Base-by-base conservation (phyloP, 2,329 filamentous ascomycete genomes). In the Amauroascus niger region DNA sequence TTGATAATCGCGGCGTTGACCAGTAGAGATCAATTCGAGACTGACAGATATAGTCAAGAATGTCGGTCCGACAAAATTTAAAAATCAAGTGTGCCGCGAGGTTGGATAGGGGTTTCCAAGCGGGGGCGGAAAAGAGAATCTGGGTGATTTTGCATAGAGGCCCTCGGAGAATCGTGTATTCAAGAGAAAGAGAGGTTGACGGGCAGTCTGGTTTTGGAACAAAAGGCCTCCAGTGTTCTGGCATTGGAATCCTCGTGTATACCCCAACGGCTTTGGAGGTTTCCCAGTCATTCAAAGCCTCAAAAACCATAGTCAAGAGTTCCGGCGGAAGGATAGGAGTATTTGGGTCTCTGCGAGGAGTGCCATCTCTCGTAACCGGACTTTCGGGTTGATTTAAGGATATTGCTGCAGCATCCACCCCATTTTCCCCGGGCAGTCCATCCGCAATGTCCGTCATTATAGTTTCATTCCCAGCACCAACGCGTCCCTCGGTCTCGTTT, bases 11-110 rank as follows among this genome's bases (percentile, higher is more conserved):
- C 65, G 90, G 90, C 28, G 90, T 93, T 2, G 84, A 82, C 78
- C 86, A 89, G 71, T 94, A 93, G 2, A 96, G 80, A 56, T 94
- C 81, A 51, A 80, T 78, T 68, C 80, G 78, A 48, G 81, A 74
- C 22, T 79, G 77, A 59, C 86, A 82, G 0, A 88, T 73, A 63
- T 86, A 89, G 1, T 80, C 79, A 32, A 97, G 79, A 2, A 95
- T 81, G 11, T 86, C 81, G 14, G 84, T 86, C 61, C 91, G 83
- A 40, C 84, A 87, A 67, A 96, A 96, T 60, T 93, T 89, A 73
- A 96, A 88, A 61, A 95, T 89, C 39, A 95, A 79, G 63, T 90
- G 89, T 57, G 93, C 86, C 35, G 87, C 87, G 1, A 94, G 76
- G 1, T 84, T 84, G 0, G 89, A 93, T 11, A 96, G 76, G 59